Base-by-base conservation (phyloP, 139 green algal species). In the Raphidocelis subcapitata region DNA sequence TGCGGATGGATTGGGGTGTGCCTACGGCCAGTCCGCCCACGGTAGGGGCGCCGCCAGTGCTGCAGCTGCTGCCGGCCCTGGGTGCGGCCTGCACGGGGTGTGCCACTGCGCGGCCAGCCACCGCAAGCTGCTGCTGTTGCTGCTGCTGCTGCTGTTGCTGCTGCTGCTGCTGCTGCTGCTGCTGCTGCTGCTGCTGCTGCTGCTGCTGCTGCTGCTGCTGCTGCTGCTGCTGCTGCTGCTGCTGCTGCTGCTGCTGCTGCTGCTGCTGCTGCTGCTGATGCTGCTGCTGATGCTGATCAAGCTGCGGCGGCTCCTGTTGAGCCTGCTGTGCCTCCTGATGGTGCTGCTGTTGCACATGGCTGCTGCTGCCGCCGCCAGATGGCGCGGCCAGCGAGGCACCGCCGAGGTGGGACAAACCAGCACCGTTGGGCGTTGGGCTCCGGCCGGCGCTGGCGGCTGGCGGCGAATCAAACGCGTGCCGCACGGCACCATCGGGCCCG, bases 401-500 rank as follows among this genome's bases (percentile, higher is more conserved):
- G n/a, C n/a, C n/a, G n/a, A n/a, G n/a, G n/a, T n/a, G n/a, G n/a
- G n/a, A n/a, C n/a, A n/a, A n/a, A n/a, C 55, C 55, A 37, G 54
- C 28, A 37, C 24, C 4, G 67, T 37, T n/a, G 67, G 56, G n/a
- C 23, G 2, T 3, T 24, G 33, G 12, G 36, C 67, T 24, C 51
- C 67, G 8, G 23, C 26, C 51, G 5, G 26, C 35, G 31, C 36
- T 24, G 29, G 32, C 67, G 20, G 14, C 60, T 3, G 51, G 21
- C 29, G 56, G 61, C 8, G 31, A 52, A 72, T 84, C 77, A 24
- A 69, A 44, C 15, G 49, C 37, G 28, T 85, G 81, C 72, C 82
- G 65, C 62, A 90, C 67, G 36, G 81, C 46, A 3, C 79, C 84
- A 2, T 85, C 79, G 0, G 46, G 46, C 4, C 81, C 79, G 31